phyloP scores from a whole-genome alignment of 495 filamentous ascomycete genomes.

The Cairneyella variabilis region DNA sequence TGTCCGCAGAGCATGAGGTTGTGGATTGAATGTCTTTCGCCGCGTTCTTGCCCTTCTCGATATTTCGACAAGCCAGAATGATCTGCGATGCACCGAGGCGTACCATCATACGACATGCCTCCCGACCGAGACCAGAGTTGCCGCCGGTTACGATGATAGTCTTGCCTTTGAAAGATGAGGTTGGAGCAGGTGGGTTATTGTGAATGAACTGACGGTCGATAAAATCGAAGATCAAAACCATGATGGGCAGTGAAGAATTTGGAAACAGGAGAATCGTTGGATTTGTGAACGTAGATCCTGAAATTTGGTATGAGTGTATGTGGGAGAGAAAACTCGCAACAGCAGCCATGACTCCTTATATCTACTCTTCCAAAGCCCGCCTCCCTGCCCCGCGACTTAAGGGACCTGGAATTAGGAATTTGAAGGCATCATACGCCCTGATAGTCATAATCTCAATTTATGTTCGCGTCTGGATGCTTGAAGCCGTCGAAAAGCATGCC shows the following conservation, averaged over 20 bases:
- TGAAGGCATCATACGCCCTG: too few relatives aligned
- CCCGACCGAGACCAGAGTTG: conserved; percentile 43
- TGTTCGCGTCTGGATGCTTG: not conserved
- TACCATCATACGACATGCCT: conserved; percentile 25
- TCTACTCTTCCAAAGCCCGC: too few relatives aligned
- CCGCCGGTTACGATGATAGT: conserved; percentile 49
- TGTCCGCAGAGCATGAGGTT: not conserved
- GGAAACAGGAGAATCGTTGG: not conserved
- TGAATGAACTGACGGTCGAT: not conserved
- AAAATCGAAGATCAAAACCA: not conserved
- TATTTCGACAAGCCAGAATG: conserved; percentile 36
- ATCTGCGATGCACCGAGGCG: conserved; percentile 31
- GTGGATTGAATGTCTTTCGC: conserved; percentile 10
- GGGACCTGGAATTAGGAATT: too few relatives aligned
- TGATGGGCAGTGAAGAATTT: not conserved
- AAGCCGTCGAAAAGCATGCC: not conserved
- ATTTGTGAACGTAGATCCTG: not conserved
- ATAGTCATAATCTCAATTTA: not conserved
- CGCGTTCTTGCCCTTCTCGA: conserved; percentile 22
- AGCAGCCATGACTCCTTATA: too few relatives aligned
- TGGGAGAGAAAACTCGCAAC: too few relatives aligned
- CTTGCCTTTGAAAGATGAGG: conserved; percentile 17
- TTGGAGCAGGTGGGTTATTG: not conserved
- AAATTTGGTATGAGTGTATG: not conserved
- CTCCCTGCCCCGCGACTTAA: too few relatives aligned